Evolutionary conservation across 164 flowering plant genomes (phyloP), one percentile per base, ranked within the genome.

Genomic region (Dillenia turbinata): DNA sequence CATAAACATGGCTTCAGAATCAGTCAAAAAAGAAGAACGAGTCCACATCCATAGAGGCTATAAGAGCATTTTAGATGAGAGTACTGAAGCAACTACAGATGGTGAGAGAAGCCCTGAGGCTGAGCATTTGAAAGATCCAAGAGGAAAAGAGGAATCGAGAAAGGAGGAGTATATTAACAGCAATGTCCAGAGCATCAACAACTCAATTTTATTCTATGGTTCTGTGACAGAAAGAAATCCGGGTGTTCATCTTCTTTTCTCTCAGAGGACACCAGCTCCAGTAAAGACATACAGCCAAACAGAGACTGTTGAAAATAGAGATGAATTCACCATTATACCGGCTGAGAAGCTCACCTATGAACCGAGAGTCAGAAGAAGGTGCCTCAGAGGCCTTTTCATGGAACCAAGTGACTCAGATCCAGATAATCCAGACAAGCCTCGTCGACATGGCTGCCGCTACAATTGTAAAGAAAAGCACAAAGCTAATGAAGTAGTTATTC

Each of bases 361-460:
- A 24, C 84, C 90, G 16, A 75, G 45, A 7, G 65, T 87, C 48
- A 80, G 84, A 77, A 73, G 95, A 75, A 59, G 93, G 71, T 87
- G 95, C 71, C 87, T 90, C 26, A 69, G 85, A 73, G 89, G 88
- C 44, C 89, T 91, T 62, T 71, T 94, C 61, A 13, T 80, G 74
- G 95, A 91, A 71, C 49, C 97, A 57, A 88, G 90, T 44, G 96
- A 88, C 59, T 83, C 92, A 57, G 97, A 87, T 19, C 68, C 77
- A 22, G 88, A 83, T 49, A 83, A 88, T 59, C 85, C 88, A 2
- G 72, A 74, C 10, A 90, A 90, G 77, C 88, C 91, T 56, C 80
- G 76, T 15, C 82, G 87, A 10, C 96, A 94, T 76, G 99, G 97
- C 47, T 89, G 96, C 52, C 85, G 79, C 10, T 62, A 70, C 22